These are phyloP conservation scores for Sclerotinia glacialis DNA, from an alignment of 2,329 filamentous ascomycete species.

Conservation along the genomic window DNA sequence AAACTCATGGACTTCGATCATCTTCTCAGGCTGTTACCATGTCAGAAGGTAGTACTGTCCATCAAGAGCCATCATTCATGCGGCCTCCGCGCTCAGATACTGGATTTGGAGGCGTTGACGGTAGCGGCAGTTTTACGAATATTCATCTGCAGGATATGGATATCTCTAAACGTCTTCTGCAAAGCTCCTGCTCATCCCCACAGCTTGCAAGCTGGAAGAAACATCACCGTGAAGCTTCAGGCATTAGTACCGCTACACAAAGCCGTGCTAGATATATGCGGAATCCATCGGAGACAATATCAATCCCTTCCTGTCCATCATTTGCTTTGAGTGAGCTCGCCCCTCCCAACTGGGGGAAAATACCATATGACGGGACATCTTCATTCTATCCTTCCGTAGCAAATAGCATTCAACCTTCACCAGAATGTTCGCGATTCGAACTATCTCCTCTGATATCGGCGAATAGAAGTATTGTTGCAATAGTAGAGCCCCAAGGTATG, in stretches of 20 bases:
- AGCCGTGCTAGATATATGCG: constrained; percentile 27
- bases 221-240: constrained; percentile 28
- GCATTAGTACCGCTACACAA: constrained; percentile 24
- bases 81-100: constrained; percentile 17
- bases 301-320: constrained; percentile 19
- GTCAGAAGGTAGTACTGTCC: constrained; percentile 22
- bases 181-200: constrained; percentile 32
- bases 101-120: constrained; percentile 37
- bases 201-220: constrained; percentile 30
- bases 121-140: constrained; percentile 24
- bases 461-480: constrained; percentile 19
- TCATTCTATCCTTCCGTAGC: constrained; percentile 31
- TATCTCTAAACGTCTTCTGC: constrained; percentile 33
- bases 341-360: constrained; percentile 30
- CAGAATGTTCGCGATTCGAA: constrained; percentile 31
- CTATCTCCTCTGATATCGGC: constrained; percentile 25
- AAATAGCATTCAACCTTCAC: constrained; percentile 31
- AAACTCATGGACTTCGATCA: constrained; percentile 31
- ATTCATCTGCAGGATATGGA: constrained; percentile 37
- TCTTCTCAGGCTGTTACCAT: constrained; percentile 25
- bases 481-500: constrained; percentile 19
- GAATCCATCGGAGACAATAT: constrained; percentile 29
- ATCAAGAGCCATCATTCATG: constrained; percentile 18
- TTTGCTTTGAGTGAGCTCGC: constrained; percentile 28
- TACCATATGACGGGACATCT: constrained; percentile 28